Percentiles rank a stretch among this genome's conserved stretches.
Conservation (phyloP, 352 stramenopile species). For the Phytophthora meadii region DNA sequence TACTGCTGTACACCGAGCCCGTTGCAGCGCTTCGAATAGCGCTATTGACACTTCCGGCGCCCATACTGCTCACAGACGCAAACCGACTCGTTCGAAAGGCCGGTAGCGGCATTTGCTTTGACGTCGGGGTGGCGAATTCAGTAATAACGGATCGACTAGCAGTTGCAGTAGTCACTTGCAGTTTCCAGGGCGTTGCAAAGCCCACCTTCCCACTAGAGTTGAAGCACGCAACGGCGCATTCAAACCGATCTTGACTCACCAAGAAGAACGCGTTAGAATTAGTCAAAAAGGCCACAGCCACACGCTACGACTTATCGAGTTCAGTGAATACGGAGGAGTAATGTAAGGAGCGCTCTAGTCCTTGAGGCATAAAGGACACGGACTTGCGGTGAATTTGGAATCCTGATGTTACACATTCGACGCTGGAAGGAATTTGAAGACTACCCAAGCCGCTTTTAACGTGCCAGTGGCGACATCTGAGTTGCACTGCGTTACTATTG, state of each 20-base stretch:
- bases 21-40: conserved; percentile 27
- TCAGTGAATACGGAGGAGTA: conserved; percentile 26
- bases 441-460: background rate
- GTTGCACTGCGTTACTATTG: conserved; percentile 9
- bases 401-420: conserved; percentile 31
- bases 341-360: conserved; percentile 21
- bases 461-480: background rate
- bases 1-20: conserved; percentile 11
- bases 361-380: conserved; percentile 17
- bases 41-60: conserved; percentile 10
- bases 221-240: conserved; percentile 20
- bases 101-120: conserved; percentile 28
- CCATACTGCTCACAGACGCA: conserved; percentile 5
- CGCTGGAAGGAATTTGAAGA: background rate
- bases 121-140: conserved; percentile 26
- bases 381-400: conserved; percentile 20
- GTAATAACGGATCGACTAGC: conserved; percentile 27
- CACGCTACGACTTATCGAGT: conserved; percentile 21
- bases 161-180: conserved; percentile 20
- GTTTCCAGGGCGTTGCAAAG: conserved; percentile 18
- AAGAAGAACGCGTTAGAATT: conserved; percentile 9
- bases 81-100: conserved; percentile 24
- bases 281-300: conserved; percentile 13
- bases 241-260: conserved; percentile 7
- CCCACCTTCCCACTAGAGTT: conserved; percentile 18